Percentiles rank a stretch among this genome's conserved stretches.
phyloP scores from a whole-genome alignment of 345 rosid genomes.

The Capsella bursapastoris region DNA sequence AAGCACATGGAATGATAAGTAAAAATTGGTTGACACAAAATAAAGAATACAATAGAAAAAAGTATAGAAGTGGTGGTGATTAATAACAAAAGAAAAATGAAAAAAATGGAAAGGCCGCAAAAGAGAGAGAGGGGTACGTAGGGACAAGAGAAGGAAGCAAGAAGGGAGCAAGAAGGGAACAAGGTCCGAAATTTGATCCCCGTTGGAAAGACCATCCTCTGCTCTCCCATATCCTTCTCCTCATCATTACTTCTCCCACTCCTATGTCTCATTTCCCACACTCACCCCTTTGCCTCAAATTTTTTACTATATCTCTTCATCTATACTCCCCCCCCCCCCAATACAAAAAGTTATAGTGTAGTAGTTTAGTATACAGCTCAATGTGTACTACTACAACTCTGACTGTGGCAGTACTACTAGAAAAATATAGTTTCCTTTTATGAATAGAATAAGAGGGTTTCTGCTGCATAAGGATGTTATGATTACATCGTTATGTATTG shows the following conservation, averaged over 20 bases:
- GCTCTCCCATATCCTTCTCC: constrained; percentile 52
- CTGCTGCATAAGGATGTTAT: background rate
- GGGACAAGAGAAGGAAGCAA: constrained; percentile 52
- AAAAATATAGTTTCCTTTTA: background rate
- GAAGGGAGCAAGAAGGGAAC: constrained; percentile 56
- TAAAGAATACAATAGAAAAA: background rate
- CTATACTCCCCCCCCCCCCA: background rate
- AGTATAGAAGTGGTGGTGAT: background rate
- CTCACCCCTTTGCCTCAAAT: constrained; percentile 13
- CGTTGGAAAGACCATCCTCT: constrained; percentile 47
- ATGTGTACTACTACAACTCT: background rate
- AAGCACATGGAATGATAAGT: constrained; percentile 42
- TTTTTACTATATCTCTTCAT: background rate
- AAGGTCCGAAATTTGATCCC: constrained; percentile 52
- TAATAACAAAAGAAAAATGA: too few relatives aligned
- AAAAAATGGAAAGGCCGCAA: constrained; percentile 25
- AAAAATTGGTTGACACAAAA: constrained; percentile 21
- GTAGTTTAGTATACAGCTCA: background rate
- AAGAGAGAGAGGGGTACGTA: background rate
- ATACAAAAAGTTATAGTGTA: background rate
- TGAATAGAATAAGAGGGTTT: background rate
- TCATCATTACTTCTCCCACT: constrained; percentile 72
- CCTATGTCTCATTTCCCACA: constrained; percentile 1
- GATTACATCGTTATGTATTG: background rate
- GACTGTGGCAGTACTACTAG: background rate